These are phyloP conservation scores for Toxoplasma gondii DNA, from an alignment of 169 alveolate species.

Conservation along the genomic window DNA sequence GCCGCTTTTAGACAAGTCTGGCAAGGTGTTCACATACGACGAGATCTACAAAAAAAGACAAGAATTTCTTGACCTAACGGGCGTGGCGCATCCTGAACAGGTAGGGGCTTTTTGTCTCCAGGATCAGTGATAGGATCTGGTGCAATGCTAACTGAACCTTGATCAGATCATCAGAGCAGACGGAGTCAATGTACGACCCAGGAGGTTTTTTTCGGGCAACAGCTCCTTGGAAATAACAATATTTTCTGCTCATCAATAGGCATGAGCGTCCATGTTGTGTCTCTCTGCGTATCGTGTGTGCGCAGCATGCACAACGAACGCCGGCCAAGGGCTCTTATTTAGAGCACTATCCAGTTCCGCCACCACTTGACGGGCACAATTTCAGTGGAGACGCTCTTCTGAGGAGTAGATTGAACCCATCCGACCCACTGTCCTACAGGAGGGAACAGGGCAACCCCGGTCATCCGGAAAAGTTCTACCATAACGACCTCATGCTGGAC, in stretches of 20 bases:
- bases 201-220: too few species aligned
- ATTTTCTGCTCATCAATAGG: too few species aligned
- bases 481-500: constrained; percentile 33
- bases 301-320: constrained; percentile 13
- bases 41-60: neutral
- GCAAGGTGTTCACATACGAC: neutral
- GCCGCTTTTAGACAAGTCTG: neutral
- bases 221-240: too few species aligned
- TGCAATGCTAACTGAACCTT: too few species aligned
- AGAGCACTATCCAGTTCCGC: constrained; percentile 13
- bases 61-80: neutral
- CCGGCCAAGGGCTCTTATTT: neutral
- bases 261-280: too few species aligned
- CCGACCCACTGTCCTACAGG: neutral
- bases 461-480: neutral
- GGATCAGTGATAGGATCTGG: neutral
- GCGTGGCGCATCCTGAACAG: neutral
- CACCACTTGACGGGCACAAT: neutral
- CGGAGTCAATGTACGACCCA: too few species aligned
- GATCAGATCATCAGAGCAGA: too few species aligned
- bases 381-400: neutral
- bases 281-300: neutral
- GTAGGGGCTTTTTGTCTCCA: neutral
- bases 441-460: neutral
- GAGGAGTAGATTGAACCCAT: constrained; percentile 9